phyloP scores from a whole-genome alignment of 2,329 filamentous ascomycete species.

The Colletotrichum australisinense region DNA sequence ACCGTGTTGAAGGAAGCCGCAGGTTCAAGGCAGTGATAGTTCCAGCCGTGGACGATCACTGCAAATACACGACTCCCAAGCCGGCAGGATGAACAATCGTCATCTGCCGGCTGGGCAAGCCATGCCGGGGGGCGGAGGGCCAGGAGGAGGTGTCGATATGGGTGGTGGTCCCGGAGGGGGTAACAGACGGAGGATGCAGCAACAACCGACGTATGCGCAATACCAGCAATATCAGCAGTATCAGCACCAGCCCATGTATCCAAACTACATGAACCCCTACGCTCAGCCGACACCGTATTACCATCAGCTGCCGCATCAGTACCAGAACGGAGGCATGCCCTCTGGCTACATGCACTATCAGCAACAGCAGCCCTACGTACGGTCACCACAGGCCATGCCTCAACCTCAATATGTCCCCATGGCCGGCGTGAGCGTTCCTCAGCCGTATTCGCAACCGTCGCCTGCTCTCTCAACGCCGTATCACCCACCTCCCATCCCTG shows the following conservation, averaged over 20 bases:
- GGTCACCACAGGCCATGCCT: conserved; percentile 64
- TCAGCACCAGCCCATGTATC: conserved; percentile 56
- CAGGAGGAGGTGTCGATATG: conserved; percentile 44
- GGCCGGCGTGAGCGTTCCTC: conserved; percentile 57
- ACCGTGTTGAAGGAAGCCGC: conserved; percentile 23
- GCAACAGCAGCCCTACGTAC: conserved; percentile 52
- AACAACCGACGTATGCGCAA: conserved; percentile 49
- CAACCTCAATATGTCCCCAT: conserved; percentile 67
- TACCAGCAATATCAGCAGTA: conserved; percentile 40
- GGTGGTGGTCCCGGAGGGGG: conserved; percentile 45
- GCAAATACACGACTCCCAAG: conserved; percentile 57
- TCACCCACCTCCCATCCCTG: conserved; percentile 61
- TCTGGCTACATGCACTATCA: conserved; percentile 62
- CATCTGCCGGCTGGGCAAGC: conserved; percentile 83
- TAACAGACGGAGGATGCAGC: conserved; percentile 51
- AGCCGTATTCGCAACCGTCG: conserved; percentile 62
- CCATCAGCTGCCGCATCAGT: conserved; percentile 68
- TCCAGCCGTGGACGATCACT: conserved; percentile 38
- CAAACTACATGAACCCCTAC: conserved; percentile 62
- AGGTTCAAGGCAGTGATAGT: conserved; percentile 34
- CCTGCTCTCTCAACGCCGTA: conserved; percentile 68
- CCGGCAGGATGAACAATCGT: conserved; percentile 82
- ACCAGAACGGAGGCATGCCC: conserved; percentile 64
- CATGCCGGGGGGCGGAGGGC: conserved; percentile 58
- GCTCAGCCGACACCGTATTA: conserved; percentile 56